phyloP scores from a whole-genome alignment of 495 filamentous ascomycete species.

The Podospora pseudopauciseta region DNA sequence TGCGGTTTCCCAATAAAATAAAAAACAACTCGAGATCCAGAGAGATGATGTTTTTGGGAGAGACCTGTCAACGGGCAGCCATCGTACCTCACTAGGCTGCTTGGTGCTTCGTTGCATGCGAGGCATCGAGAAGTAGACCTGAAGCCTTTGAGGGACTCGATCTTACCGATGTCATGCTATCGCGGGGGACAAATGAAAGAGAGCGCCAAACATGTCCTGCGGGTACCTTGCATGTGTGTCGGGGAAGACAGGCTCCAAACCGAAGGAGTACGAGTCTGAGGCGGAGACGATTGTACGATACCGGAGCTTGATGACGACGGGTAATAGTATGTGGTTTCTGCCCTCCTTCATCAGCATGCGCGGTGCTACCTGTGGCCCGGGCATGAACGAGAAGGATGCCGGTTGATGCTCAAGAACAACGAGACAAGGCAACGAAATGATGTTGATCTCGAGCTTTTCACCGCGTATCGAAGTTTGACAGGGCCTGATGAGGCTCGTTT shows the following conservation, averaged over 20 bases:
- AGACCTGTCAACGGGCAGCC: slow-evolving; percentile 19
- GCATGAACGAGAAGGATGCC: too few species aligned
- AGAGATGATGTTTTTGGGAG: slow-evolving; percentile 17
- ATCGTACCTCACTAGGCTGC: slow-evolving; percentile 15
- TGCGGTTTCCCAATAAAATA: slow-evolving; percentile 17
- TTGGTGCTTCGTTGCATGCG: slow-evolving; percentile 8
- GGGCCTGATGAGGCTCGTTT: too few species aligned
- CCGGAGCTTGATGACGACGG: neutral
- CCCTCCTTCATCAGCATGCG: neutral
- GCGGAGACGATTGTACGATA: neutral
- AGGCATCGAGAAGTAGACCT: slow-evolving; percentile 11
- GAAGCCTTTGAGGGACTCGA: neutral
- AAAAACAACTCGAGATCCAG: slow-evolving; percentile 21
- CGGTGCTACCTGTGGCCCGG: neutral
- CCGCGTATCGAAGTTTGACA: too few species aligned
- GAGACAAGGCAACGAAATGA: too few species aligned
- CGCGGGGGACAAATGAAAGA: slow-evolving; percentile 2
- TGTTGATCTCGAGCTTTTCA: too few species aligned
- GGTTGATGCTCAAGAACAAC: too few species aligned
- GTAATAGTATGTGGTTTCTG: slow-evolving; percentile 2
- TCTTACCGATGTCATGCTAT: neutral
- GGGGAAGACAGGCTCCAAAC: slow-evolving; percentile 22
- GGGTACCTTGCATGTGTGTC: slow-evolving; percentile 20
- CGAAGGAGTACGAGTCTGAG: slow-evolving; percentile 16
- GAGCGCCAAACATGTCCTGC: slow-evolving; percentile 7